phyloP scores from a whole-genome alignment of 495 filamentous ascomycete genomes.

The Neurospora sp. region DNA sequence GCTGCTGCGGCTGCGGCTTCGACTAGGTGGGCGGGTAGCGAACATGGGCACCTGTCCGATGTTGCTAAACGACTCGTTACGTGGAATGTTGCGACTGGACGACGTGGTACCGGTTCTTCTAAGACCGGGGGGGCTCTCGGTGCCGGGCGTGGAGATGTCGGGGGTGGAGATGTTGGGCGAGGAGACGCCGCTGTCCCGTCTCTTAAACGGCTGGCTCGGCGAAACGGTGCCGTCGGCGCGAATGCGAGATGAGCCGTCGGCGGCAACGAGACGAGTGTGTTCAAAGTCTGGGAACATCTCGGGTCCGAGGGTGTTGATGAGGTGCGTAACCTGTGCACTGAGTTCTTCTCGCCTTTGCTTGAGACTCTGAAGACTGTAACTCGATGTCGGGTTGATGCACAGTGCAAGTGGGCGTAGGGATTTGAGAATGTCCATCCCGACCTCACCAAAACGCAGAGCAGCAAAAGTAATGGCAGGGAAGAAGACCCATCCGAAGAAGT shows the following conservation, averaged over 20 bases:
- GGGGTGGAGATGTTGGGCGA: constrained; percentile 3
- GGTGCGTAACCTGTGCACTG: constrained; percentile 70
- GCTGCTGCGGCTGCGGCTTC: constrained; percentile 61
- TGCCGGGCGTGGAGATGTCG: constrained; percentile 6
- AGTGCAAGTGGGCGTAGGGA: constrained; percentile 84
- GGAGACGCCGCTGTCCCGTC: constrained; percentile 21
- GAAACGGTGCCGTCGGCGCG: constrained; percentile 9
- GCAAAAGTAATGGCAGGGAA: constrained; percentile 89
- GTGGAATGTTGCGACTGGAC: constrained; percentile 51
- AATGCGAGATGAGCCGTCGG: constrained; percentile 18
- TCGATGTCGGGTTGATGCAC: constrained; percentile 73
- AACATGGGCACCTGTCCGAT: constrained; percentile 81
- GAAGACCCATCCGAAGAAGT: constrained; percentile 59
- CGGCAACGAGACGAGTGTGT: constrained; percentile 62
- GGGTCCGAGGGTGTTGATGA: constrained; percentile 91
- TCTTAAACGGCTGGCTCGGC: constrained; percentile 1
- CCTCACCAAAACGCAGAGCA: constrained; percentile 88
- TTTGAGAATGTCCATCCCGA: constrained; percentile 97
- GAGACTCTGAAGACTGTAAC: constrained; percentile 74
- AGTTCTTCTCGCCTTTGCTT: constrained; percentile 62
- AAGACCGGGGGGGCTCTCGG: constrained; percentile 13
- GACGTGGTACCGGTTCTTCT: constrained; percentile 31
- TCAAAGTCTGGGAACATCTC: constrained; percentile 98
- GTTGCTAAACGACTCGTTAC: constrained; percentile 88
- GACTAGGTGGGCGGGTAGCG: constrained; percentile 69